Conservation (phyloP, 345 rosid genomes). For the Citrus glauca region DNA sequence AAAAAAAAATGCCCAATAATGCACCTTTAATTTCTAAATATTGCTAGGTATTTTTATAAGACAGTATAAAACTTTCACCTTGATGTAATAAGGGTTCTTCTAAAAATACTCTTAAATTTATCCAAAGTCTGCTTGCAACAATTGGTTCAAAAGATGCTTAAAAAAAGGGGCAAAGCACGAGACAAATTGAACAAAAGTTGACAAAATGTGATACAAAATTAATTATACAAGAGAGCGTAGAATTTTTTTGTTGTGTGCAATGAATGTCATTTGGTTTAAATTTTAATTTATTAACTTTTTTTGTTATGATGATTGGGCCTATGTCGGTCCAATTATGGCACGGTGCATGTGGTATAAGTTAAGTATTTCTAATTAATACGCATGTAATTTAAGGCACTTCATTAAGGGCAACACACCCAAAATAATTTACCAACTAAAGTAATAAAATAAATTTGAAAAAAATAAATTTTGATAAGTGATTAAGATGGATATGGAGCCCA, state of each 20-base stretch:
- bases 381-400: not conserved
- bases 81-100: no score
- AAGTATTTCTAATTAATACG: not conserved
- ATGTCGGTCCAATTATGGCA: conserved; percentile 19
- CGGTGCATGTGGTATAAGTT: not conserved
- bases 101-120: no score
- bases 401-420: not conserved
- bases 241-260: not conserved
- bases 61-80: no score
- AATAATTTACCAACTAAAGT: not conserved
- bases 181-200: not conserved
- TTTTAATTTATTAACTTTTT: not conserved
- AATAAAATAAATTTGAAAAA: not conserved
- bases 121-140: not conserved
- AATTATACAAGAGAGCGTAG: not conserved
- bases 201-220: not conserved
- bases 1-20: no score
- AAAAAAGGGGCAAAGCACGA: not conserved
- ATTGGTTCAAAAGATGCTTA: not conserved
- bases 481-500: not conserved
- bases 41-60: no score
- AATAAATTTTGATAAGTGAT: not conserved
- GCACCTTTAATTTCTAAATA: no score
- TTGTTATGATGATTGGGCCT: conserved; percentile 1
- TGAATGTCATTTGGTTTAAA: no score